Evolutionary conservation across 2,329 filamentous ascomycete species (phyloP), one percentile per base, ranked within the genome.

Genomic region (Ceratocystis cubensis): DNA sequence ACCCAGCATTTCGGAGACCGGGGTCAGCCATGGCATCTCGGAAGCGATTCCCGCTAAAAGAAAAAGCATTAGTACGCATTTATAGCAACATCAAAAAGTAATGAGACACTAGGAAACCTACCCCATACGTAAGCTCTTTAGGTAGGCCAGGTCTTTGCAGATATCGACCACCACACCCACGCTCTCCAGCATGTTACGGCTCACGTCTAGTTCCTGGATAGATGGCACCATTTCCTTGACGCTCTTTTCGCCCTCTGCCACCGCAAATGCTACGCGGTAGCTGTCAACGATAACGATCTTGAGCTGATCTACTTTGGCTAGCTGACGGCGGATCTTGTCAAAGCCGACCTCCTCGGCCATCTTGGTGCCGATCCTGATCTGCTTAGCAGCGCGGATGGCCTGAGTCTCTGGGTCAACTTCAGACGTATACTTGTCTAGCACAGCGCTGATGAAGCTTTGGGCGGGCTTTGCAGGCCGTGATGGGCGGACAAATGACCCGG

Each of bases 281-380:
- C 88, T 86, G 76, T 97, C 92, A 6, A 99, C 79, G 48, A 97
- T 84, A 63, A 95, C 86, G 66, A 92, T 86, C 70, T 82, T 87
- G 68, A 97, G 81, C 71, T 94, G 89, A 65, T 87, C 79, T 41
- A 97, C 79, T 72, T 88, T 80, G 71, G 91, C 88, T 72, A 95
- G 86, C 75, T 92, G 85, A 70, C 82, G 82, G 56, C 88, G 84
- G 70, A 96, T 90, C 79, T 96, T 96, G 71, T 96, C 91, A 71
- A 97, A 97, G 37, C 94, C 94, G 44, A 97, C 84, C 76, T 97
- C 93, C 76, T 97, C 88, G 4, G 90, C 93, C 20, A 92, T 83
- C 76, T 97, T 97, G 46, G 76, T 89, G 77, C 79, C 96, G 81
- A 80, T 87, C 65, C 80, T 77, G 69, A 96, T 88, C 62, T 84